These are phyloP conservation scores for Psilocybe subaeruginosa DNA, from an alignment of 768 basidiomycete genomes.

Conservation along the genomic window DNA sequence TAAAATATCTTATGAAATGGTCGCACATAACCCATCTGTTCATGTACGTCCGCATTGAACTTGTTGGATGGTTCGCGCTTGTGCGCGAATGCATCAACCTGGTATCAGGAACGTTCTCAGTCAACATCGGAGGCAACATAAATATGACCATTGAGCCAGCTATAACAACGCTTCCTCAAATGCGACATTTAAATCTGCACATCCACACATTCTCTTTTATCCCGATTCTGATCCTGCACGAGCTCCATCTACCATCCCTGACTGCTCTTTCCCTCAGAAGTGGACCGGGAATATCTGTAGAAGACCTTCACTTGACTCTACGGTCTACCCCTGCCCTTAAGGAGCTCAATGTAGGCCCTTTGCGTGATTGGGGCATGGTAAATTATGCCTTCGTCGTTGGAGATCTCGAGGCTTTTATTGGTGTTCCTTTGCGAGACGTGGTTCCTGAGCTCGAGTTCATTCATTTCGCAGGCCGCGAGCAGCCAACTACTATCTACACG, in stretches of 20 bases:
- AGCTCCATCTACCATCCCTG: neutral
- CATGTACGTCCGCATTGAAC: neutral
- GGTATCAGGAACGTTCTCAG: neutral
- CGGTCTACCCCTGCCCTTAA: neutral
- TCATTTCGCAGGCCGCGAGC: neutral
- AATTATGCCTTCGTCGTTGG: neutral
- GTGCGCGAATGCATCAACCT: constrained; percentile 1
- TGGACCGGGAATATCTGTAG: neutral
- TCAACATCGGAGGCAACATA: neutral
- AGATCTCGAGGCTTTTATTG: neutral
- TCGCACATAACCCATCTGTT: neutral
- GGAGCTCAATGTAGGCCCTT: neutral
- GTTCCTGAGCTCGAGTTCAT: neutral
- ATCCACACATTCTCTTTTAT: too few species aligned
- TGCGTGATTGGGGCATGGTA: too few species aligned
- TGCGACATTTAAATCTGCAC: neutral
- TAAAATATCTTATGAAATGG: neutral
- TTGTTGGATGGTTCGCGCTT: neutral
- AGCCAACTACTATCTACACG: neutral
- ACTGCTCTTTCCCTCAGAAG: neutral
- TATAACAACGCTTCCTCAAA: neutral
- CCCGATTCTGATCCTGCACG: neutral
- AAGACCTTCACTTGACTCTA: neutral
- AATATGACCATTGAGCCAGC: neutral
- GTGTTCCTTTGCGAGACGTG: neutral